These are phyloP conservation scores for Ophiostoma montium DNA, from an alignment of 2,329 filamentous ascomycete species.

Conservation along the genomic window DNA sequence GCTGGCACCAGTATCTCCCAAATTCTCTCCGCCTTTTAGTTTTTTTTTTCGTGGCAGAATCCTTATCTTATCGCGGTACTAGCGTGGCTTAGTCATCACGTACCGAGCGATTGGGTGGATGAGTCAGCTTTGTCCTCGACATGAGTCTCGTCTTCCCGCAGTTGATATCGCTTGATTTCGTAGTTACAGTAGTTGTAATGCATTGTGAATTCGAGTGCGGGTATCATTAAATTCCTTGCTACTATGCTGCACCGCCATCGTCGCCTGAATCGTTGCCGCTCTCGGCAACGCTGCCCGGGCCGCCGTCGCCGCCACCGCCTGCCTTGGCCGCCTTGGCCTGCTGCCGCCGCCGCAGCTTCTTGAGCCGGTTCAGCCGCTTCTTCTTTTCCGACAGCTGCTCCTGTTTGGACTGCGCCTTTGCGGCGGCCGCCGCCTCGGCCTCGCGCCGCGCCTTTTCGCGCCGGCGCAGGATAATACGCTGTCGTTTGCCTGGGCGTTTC, in stretches of 20 bases:
- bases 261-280: neutral
- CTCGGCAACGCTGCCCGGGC: neutral
- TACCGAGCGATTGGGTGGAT: too few relatives aligned
- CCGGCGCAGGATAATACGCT: slow-evolving; percentile 36
- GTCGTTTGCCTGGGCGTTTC: slow-evolving; percentile 43
- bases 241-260: too few relatives aligned
- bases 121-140: too few relatives aligned
- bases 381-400: slow-evolving; percentile 46
- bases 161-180: too few relatives aligned
- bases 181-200: too few relatives aligned
- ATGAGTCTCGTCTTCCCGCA: too few relatives aligned
- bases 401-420: slow-evolving; percentile 34
- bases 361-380: slow-evolving; percentile 44
- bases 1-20: neutral
- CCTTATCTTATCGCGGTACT: neutral
- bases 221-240: too few relatives aligned
- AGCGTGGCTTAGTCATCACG: neutral
- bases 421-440: slow-evolving; percentile 25
- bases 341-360: slow-evolving; percentile 43
- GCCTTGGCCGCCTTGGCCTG: slow-evolving; percentile 33
- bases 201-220: too few relatives aligned
- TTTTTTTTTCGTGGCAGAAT: slow-evolving; percentile 2
- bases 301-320: neutral
- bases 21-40: neutral
- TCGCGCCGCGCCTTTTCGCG: slow-evolving; percentile 28